Percentiles rank a stretch among this genome's conserved stretches.
phyloP scores from a whole-genome alignment of 768 basidiomycete genomes.

The Clavulina sp. region DNA sequence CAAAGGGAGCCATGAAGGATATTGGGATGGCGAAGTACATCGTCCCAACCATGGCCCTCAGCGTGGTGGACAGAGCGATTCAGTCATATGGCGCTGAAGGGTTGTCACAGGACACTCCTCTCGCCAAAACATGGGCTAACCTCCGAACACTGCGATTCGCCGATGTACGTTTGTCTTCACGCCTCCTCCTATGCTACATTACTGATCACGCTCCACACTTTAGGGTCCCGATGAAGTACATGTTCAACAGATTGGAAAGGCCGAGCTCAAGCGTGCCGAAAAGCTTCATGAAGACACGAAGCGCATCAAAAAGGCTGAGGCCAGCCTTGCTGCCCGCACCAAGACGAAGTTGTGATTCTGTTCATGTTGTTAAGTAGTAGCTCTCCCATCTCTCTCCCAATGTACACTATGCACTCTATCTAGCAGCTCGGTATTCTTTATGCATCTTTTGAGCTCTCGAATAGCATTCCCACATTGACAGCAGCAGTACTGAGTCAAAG shows the following conservation, averaged over 20 bases:
- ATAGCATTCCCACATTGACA: too few species aligned
- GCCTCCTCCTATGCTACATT: not conserved
- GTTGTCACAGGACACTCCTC: slow-evolving; percentile 70
- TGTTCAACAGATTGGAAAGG: slow-evolving; percentile 84
- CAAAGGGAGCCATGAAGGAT: slow-evolving; percentile 92
- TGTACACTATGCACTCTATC: too few species aligned
- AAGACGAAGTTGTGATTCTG: not conserved
- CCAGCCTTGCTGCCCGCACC: not conserved
- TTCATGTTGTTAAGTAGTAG: too few species aligned
- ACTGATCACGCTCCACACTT: slow-evolving; percentile 6
- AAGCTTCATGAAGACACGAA: slow-evolving; percentile 35
- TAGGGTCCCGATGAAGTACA: slow-evolving; percentile 47
- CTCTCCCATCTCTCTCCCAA: too few species aligned
- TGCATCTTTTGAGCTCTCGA: too few species aligned
- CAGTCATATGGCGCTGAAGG: slow-evolving; percentile 97
- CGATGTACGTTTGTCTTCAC: slow-evolving; percentile 50
- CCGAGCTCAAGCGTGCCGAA: slow-evolving; percentile 67
- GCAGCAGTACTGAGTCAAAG: too few species aligned
- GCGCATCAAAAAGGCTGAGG: slow-evolving; percentile 44
- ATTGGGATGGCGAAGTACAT: slow-evolving; percentile 98
- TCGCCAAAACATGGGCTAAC: slow-evolving; percentile 61
- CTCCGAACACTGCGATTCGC: slow-evolving; percentile 78
- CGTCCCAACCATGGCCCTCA: slow-evolving; percentile 77
- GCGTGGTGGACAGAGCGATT: slow-evolving; percentile 86
- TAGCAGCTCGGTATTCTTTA: too few species aligned